These are phyloP conservation scores for Priceomyces castillae DNA, from an alignment of 805 yeast genomes.

Conservation along the genomic window DNA sequence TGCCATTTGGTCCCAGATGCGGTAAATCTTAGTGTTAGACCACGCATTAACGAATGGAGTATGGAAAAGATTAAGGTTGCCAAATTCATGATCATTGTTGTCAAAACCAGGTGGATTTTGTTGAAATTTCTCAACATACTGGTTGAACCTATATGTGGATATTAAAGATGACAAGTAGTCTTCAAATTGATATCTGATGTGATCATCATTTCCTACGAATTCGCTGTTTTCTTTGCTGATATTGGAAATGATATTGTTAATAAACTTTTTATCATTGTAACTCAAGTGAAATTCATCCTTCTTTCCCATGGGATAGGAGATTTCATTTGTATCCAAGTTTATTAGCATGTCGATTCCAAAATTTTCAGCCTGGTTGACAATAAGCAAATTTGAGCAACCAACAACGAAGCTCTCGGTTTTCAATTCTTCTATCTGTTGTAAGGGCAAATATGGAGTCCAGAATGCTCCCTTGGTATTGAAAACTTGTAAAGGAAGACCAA, in stretches of 20 bases:
- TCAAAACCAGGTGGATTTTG: conserved; percentile 43
- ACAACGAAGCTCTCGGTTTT: conserved; percentile 65
- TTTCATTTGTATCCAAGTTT: conserved; percentile 59
- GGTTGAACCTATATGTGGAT: conserved; percentile 67
- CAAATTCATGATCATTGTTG: conserved; percentile 19
- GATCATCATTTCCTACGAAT: conserved; percentile 64
- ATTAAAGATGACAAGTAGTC: conserved; percentile 80
- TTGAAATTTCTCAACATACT: conserved; percentile 44
- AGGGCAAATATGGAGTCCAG: conserved; percentile 90
- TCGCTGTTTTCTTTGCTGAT: conserved; percentile 40
- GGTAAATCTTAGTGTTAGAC: conserved; percentile 33
- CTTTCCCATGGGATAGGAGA: conserved; percentile 41
- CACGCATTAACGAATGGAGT: conserved; percentile 31
- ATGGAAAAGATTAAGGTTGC: conserved; percentile 31
- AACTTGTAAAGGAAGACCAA: conserved; percentile 84
- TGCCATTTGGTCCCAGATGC: conserved; percentile 39
- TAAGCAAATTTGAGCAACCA: conserved; percentile 85
- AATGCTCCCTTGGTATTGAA: conserved; percentile 80
- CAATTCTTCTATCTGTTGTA: conserved; percentile 84
- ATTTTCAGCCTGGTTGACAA: conserved; percentile 59
- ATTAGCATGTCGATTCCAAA: conserved; percentile 69
- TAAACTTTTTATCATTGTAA: conserved; percentile 68
- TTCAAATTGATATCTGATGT: conserved; percentile 82
- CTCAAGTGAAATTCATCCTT: conserved; percentile 32
- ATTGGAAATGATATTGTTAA: conserved; percentile 51